phyloP scores from a whole-genome alignment of 1,284 basidiomycete species.

The Puccinia triticina region DNA sequence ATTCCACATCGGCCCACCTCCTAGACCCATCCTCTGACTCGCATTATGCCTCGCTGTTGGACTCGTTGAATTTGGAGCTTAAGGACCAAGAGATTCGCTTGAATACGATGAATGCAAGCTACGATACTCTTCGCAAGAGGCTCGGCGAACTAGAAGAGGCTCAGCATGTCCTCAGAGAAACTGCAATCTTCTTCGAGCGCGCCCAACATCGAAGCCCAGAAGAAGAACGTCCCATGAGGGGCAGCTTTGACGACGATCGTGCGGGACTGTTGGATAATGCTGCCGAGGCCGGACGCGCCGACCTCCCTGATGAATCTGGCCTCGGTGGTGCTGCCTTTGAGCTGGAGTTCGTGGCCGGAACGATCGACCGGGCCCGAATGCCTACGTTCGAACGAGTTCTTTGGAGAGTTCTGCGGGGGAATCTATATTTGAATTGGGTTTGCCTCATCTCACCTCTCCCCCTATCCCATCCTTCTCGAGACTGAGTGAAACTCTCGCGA shows the following conservation, averaged over 20 bases:
- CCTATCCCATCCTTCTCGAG: background rate
- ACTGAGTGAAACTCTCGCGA: background rate
- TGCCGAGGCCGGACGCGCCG: constrained; percentile 65
- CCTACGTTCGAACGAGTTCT: constrained; percentile 95
- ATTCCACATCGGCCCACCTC: constrained; percentile 64
- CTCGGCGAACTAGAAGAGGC: constrained; percentile 89
- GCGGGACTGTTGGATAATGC: constrained; percentile 90
- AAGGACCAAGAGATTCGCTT: constrained; percentile 85
- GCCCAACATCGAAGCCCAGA: constrained; percentile 62
- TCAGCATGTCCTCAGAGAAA: constrained; percentile 87
- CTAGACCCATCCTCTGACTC: constrained; percentile 74
- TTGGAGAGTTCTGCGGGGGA: constrained; percentile 96
- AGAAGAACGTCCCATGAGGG: constrained; percentile 60
- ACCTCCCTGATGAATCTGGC: constrained; percentile 66
- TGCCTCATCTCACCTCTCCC: background rate
- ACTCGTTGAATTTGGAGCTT: constrained; percentile 86
- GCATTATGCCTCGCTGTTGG: constrained; percentile 64
- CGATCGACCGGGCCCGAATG: constrained; percentile 88
- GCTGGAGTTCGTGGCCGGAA: constrained; percentile 83
- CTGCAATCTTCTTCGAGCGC: constrained; percentile 92
- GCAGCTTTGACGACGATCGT: constrained; percentile 86
- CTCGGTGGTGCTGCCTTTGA: constrained; percentile 42
- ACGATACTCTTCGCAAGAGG: constrained; percentile 83
- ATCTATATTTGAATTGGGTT: constrained; percentile 96
- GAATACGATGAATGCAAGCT: constrained; percentile 89